A percentile compares a stretch with the other conserved stretches of the same genome.
Conservation (phyloP, 768 basidiomycete genomes). For the Russula emetica region DNA sequence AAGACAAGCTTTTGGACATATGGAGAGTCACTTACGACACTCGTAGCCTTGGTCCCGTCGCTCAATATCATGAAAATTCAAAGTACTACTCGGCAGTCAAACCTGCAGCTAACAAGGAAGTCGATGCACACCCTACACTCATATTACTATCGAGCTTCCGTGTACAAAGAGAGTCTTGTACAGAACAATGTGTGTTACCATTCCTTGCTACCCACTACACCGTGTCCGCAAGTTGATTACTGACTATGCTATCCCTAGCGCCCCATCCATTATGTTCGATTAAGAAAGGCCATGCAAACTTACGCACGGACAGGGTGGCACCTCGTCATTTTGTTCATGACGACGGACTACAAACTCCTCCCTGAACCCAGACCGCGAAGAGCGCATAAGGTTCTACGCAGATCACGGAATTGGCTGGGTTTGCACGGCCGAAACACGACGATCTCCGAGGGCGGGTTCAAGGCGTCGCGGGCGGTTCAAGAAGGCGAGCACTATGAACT, state of each 20-base stretch:
- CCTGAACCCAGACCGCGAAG: slow-evolving; percentile 55
- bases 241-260: slow-evolving; percentile 37
- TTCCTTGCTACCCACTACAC: slow-evolving; percentile 14
- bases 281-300: slow-evolving; percentile 86
- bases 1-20: slow-evolving; percentile 30
- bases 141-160: slow-evolving; percentile 77
- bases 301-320: slow-evolving; percentile 88
- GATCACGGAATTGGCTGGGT: slow-evolving; percentile 80
- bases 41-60: slow-evolving; percentile 69
- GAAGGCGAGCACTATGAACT: slow-evolving; percentile 93
- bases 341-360: slow-evolving; percentile 73
- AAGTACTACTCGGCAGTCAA: slow-evolving; percentile 72
- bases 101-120: slow-evolving; percentile 56
- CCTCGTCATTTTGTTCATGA: slow-evolving; percentile 72
- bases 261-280: slow-evolving; percentile 71
- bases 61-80: slow-evolving; percentile 82
- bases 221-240: neutral
- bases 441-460: slow-evolving; percentile 58
- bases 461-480: slow-evolving; percentile 88
- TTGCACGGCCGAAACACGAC: slow-evolving; percentile 71
- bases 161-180: slow-evolving; percentile 82
- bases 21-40: slow-evolving; percentile 3
- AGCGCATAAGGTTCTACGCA: slow-evolving; percentile 69
- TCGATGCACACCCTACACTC: slow-evolving; percentile 64
- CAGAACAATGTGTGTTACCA: slow-evolving; percentile 69